Base-by-base conservation (phyloP, 2,329 filamentous ascomycete genomes). In the Arthroderma uncinatum region DNA sequence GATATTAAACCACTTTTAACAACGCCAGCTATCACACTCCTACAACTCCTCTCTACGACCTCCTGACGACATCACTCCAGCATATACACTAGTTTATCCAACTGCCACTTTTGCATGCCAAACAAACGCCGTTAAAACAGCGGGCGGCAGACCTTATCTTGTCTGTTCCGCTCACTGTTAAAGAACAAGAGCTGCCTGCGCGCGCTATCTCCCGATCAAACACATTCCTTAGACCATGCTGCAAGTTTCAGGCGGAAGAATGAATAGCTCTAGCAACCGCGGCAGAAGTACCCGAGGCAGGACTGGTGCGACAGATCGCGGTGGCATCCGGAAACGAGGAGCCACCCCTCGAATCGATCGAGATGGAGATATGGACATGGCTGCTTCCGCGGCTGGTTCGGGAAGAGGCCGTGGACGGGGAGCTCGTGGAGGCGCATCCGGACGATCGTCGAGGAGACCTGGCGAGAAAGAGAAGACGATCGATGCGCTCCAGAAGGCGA, bases 281-380 rank as follows among this genome's bases (percentile, higher is more conserved):
- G 71, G 66, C 60, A 37, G 54, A 40, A 65, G 62, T 39, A 59
- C 65, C 47, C 64, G 67, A 48, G 62, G 66, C 56, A 55, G 57
- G 19, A 56, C 60, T n/a, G 57, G 57, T 23, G 57, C 57, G 6
- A 52, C 68, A 54, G 68, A 71, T 59, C 72, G 77, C 59, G 77
- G 78, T 56, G 78, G 78, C 36, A 79, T 80, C 56, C 72, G 76
- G 61, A 81, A 80, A 70, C 73, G 75, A 59, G 70, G 70, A 55
- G 67, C 66, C 53, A 65, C 70, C 19, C 66, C 69, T 53, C 73
- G 76, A 58, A 69, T 78, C 55, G 82, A 84, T 66, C 77, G 76
- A 64, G 82, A 85, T 73, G 82, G 82, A 34, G 82, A 85, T 66
- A 67, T 84, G 59, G 73, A 77, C 47, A 85, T 84, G 82, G 80